Base-by-base conservation (phyloP, 108 stramenopile species). In the Fragilaria crotonensis region DNA sequence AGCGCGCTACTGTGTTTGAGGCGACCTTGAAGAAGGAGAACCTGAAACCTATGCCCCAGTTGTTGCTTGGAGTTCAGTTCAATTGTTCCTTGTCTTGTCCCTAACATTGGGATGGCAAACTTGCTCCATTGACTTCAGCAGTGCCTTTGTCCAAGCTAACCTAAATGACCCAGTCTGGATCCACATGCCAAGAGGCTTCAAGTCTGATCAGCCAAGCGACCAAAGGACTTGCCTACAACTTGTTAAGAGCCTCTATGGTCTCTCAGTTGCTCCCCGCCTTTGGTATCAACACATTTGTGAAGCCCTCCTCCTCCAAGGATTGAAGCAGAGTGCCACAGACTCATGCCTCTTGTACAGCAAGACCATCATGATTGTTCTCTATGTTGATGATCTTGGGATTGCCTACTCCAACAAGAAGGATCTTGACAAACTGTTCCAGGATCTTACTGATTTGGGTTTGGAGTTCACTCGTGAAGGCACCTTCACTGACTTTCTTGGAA, bases 401-500 rank as follows among this genome's bases (percentile, higher is more conserved):
- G 14, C 17, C 41, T 44, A 44, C 41, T 9, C 17, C 17, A 17
- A 44, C 41, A 17, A 44, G 14, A 17, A 17, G 14, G 41, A 17
- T 17, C 9, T 44, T 17, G 41, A 9, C 41, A 14, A 9, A 14
- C 41, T 9, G 17, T 17, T 14, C 41, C 41, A 9, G 17, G 41
- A 17, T 17, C 9, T 44, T 17, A 17, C n/a, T n/a, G n/a, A n/a
- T n/a, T n/a, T n/a, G 14, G 68, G 62, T 1, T 50, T 64, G 21
- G 20, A 28, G n/a, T 57, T 72, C 4, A 59, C 54, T 14, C 32
- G 56, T 1, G 66, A 73, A 63, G 66, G 72, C 29, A 54, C 28
- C 22, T 54, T 71, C 33, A 26, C 52, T 31, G 48, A 64, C 18
- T 71, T 46, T 33, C 70, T 65, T 9, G 70, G 70, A 2, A 66